A percentile compares a stretch with the other conserved stretches of the same genome.
phyloP scores from a whole-genome alignment of 805 yeast species.

The Yarrowia sp. region DNA sequence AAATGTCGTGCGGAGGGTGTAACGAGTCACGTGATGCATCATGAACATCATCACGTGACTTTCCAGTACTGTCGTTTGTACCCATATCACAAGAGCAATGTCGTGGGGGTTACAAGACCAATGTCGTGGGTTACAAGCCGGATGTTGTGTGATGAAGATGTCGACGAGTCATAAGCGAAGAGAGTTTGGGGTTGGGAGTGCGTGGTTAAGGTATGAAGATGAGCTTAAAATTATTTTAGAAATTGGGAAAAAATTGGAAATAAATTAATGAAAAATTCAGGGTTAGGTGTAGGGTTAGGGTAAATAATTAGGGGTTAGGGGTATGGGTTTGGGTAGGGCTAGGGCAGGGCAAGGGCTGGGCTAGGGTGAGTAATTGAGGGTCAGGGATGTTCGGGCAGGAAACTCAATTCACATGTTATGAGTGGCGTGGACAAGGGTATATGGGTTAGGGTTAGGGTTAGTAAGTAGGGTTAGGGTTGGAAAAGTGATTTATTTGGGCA shows the following conservation, averaged over 20 bases:
- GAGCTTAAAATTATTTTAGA: not conserved
- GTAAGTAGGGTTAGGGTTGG: too few species aligned
- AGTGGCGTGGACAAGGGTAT: too few species aligned
- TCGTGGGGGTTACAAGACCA: not conserved
- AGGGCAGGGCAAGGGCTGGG: not conserved
- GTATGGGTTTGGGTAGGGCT: not conserved
- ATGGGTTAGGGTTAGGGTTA: too few species aligned
- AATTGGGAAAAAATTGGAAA: too few species aligned
- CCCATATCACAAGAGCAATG: not conserved
- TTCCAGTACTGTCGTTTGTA: not conserved
- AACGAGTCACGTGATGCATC: not conserved
- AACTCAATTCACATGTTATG: too few species aligned
- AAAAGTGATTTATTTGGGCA: too few species aligned
- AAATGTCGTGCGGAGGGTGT: not conserved
- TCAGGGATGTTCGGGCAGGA: too few species aligned
- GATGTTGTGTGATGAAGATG: not conserved
- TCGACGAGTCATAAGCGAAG: conserved; percentile 2
- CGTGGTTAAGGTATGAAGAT: not conserved
- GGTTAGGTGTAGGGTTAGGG: not conserved
- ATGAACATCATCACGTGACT: not conserved
- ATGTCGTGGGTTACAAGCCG: not conserved
- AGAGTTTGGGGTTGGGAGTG: conserved; percentile 10
- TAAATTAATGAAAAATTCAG: not conserved
- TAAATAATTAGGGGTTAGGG: not conserved
- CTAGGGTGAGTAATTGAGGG: too few species aligned